Conservation (phyloP, 2,329 filamentous ascomycete species). For the Epichloe gansuensis region DNA sequence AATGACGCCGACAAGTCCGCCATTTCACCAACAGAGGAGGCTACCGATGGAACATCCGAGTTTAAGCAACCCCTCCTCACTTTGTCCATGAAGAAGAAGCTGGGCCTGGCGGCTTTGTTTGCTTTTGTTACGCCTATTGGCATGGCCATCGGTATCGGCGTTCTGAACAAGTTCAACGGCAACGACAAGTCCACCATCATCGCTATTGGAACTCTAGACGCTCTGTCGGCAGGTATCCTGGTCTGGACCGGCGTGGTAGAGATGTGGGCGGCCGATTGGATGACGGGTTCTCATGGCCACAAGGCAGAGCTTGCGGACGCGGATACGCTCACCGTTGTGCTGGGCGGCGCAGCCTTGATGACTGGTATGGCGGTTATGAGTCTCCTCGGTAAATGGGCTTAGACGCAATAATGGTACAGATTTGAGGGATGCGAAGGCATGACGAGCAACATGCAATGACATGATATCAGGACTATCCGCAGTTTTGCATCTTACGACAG, state of each 20-base stretch:
- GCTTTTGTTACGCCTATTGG: slow-evolving; percentile 62
- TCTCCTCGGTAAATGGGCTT: slow-evolving; percentile 64
- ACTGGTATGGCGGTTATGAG: slow-evolving; percentile 57
- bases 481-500: not conserved
- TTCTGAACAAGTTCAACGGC: slow-evolving; percentile 58
- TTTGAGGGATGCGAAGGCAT: not conserved
- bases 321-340: slow-evolving; percentile 30
- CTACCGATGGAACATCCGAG: slow-evolving; percentile 5
- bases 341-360: slow-evolving; percentile 42
- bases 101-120: slow-evolving; percentile 50
- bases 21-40: slow-evolving; percentile 11
- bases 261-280: slow-evolving; percentile 70
- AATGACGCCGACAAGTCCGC: slow-evolving; percentile 16
- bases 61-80: slow-evolving; percentile 8
- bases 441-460: not conserved
- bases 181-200: slow-evolving; percentile 56
- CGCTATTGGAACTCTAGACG: slow-evolving; percentile 61
- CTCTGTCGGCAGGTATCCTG: slow-evolving; percentile 61
- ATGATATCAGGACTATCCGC: not conserved
- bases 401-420: slow-evolving; percentile 7
- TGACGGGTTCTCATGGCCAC: slow-evolving; percentile 29
- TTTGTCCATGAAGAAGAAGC: slow-evolving; percentile 36
- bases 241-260: slow-evolving; percentile 71
- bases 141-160: slow-evolving; percentile 69
- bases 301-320: slow-evolving; percentile 40